phyloP scores from a whole-genome alignment of 1,284 basidiomycete genomes.

The Trametes sp. region DNA sequence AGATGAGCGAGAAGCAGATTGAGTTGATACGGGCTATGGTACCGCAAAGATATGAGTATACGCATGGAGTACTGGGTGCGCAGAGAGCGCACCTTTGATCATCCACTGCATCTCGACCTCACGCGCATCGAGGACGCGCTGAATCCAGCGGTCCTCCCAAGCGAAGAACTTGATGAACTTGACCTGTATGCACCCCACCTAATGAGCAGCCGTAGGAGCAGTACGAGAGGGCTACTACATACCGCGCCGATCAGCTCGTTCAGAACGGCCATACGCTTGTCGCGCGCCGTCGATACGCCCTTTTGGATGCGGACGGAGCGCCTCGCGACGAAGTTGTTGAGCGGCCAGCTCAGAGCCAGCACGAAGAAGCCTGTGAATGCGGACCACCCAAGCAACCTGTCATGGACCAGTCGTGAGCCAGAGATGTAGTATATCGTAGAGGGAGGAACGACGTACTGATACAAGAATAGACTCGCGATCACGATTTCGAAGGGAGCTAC shows the following conservation, averaged over 20 bases:
- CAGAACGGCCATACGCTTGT: constrained; percentile 86
- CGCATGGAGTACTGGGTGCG: no score
- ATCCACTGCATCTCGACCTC: constrained; percentile 74
- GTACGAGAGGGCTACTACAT: constrained; percentile 25
- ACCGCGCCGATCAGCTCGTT: constrained; percentile 86
- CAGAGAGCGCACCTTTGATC: constrained; percentile 51
- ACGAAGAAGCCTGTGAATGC: constrained; percentile 88
- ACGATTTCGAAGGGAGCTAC: constrained; percentile 83
- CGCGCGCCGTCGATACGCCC: constrained; percentile 74
- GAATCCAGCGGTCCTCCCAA: constrained; percentile 82
- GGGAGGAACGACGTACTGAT: constrained; percentile 60
- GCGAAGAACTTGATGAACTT: constrained; percentile 92
- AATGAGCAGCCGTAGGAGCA: neutral
- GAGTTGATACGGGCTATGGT: constrained; percentile 66
- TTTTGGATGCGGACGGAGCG: constrained; percentile 78
- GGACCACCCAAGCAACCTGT: constrained; percentile 81
- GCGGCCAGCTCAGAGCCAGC: constrained; percentile 76
- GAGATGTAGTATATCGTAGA: neutral
- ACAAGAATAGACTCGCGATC: constrained; percentile 80
- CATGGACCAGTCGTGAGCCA: constrained; percentile 14
- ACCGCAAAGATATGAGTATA: neutral
- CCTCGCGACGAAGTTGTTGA: constrained; percentile 71
- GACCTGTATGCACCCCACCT: constrained; percentile 46
- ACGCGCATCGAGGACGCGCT: constrained; percentile 62
- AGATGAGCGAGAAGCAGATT: constrained; percentile 68